Percentiles rank a stretch among this genome's conserved stretches.
phyloP scores from a whole-genome alignment of 2,329 filamentous ascomycete species.

The Sclerotinia nivalis region DNA sequence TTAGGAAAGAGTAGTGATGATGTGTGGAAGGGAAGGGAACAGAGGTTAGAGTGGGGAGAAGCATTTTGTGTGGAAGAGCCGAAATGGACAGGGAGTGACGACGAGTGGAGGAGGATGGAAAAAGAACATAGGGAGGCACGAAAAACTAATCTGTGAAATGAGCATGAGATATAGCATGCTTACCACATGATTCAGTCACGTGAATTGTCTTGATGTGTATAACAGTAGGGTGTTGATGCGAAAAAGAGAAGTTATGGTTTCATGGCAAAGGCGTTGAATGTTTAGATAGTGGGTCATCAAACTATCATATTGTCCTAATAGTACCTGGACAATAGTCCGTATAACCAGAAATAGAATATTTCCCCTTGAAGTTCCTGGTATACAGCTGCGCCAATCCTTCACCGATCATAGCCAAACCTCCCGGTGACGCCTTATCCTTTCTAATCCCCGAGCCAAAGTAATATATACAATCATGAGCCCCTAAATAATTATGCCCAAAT shows the following conservation, averaged over 20 bases:
- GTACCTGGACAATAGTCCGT: not conserved
- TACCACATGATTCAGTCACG: not conserved
- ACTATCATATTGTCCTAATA: not conserved
- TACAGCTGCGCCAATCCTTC: not conserved
- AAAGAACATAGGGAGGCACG: slow-evolving; percentile 1
- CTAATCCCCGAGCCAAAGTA: not conserved
- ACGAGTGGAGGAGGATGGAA: slow-evolving; percentile 38
- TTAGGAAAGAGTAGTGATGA: slow-evolving; percentile 78
- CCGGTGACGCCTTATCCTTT: slow-evolving; percentile 2
- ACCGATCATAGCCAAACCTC: not conserved
- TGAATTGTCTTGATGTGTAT: not conserved
- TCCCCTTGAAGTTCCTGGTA: not conserved
- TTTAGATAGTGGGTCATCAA: not conserved
- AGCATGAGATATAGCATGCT: not conserved
- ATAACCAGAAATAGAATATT: not conserved
- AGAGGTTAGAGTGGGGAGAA: slow-evolving; percentile 53
- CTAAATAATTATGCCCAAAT: not conserved
- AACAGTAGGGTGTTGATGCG: not conserved
- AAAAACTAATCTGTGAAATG: slow-evolving; percentile 2
- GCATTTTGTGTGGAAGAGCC: slow-evolving; percentile 31
- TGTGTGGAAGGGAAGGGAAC: slow-evolving; percentile 76
- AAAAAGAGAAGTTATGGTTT: not conserved
- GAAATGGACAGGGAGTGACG: slow-evolving; percentile 18
- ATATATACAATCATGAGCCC: not conserved
- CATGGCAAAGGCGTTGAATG: not conserved